Conservation (phyloP, 768 basidiomycete species). For the Boletus rubropictus region DNA sequence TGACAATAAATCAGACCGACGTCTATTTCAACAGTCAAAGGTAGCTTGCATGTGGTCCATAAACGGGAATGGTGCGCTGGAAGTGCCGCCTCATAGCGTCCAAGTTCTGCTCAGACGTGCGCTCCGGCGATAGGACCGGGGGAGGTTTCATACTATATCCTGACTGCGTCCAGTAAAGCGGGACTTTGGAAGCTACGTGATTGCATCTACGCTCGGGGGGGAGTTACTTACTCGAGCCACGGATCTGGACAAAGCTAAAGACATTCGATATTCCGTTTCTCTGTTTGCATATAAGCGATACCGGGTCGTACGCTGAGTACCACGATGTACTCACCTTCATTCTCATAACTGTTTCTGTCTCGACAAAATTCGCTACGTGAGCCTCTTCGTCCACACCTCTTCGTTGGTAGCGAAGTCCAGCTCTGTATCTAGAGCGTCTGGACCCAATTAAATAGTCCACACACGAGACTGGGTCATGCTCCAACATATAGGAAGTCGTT, state of each 20-base stretch:
- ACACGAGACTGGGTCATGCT: constrained; percentile 33
- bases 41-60: constrained; percentile 69
- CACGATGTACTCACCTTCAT: constrained; percentile 60
- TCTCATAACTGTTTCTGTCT: constrained; percentile 85
- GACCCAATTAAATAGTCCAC: constrained; percentile 83
- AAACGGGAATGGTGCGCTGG: constrained; percentile 52
- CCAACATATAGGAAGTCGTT: constrained; percentile 32
- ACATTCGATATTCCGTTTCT: constrained; percentile 70
- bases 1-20: constrained; percentile 1
- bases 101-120: constrained; percentile 66
- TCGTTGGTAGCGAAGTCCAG: constrained; percentile 91
- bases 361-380: constrained; percentile 92
- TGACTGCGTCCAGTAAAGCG: constrained; percentile 88
- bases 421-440: constrained; percentile 79
- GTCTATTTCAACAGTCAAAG: constrained; percentile 1
- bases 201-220: neutral
- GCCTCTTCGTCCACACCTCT: constrained; percentile 92
- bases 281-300: constrained; percentile 33
- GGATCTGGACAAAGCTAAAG: constrained; percentile 84
- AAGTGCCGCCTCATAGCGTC: constrained; percentile 74
- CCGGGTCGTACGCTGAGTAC: neutral
- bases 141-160: constrained; percentile 86
- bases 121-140: constrained; percentile 67
- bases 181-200: constrained; percentile 47
- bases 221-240: constrained; percentile 72